Base-by-base conservation (phyloP, 2,329 filamentous ascomycete species). In the Conoideocrella luteorostrata region DNA sequence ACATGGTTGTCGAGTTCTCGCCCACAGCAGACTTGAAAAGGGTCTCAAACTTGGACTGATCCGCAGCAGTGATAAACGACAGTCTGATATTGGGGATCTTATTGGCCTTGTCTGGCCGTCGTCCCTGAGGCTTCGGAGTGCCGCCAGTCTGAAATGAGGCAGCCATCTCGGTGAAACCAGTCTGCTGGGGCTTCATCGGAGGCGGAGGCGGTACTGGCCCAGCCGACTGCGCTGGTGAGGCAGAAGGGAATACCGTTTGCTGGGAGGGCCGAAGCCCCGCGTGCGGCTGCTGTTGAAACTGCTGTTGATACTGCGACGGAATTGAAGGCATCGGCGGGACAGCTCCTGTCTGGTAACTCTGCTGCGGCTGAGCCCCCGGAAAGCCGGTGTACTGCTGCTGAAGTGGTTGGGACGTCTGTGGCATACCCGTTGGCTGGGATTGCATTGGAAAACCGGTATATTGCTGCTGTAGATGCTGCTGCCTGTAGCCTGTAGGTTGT, bases 31-130 rank as follows among this genome's bases (percentile, higher is more conserved):
- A 95, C 69, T 93, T 96, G 74, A 98, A 98, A 33, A 98, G 70
- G 45, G 93, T 93, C 71, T 98, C 93, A 56, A 98, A 98, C 68
- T 95, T 96, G 58, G 88, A 79, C 66, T 98, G 93, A 61, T 98
- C 93, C 57, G 85, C 81, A 21, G 88, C 90, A 3, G 91, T 96
- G 59, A 98, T 95, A 64, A 98, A 98, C 3, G 90, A 95, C 48
- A 98, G 70, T 39, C 93, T 79, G 52, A 97, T 94, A 61, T 86
- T 97, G 22, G 93, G 93, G 45, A 98, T 96, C 69, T 86, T 93
- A 54, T 78, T 82, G 11, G 72, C 63, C 56, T 79, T 81, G 45
- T 70, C 65, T 7, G 70, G 62, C 47, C 70, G 61, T 49, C 69
- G 66, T 21, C 69, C 67, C 50, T 67, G 64, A 2, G 75, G 58